phyloP scores from a whole-genome alignment of 2,329 filamentous ascomycete genomes.

The Didymella lethalis region DNA sequence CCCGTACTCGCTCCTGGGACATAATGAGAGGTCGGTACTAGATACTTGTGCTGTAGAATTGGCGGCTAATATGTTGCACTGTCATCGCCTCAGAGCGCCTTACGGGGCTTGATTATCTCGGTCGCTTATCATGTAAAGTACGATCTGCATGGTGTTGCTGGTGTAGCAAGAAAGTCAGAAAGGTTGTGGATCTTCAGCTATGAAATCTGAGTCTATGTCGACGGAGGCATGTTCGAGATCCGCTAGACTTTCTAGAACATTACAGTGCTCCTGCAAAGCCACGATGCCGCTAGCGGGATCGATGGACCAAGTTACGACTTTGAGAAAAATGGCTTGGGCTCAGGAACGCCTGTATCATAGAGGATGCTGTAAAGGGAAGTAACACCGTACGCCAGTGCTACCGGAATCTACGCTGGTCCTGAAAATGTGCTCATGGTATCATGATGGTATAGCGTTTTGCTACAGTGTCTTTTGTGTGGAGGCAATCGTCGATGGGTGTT shows the following conservation, averaged over 20 bases:
- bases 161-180: neutral
- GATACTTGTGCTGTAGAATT: neutral
- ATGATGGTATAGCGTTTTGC: neutral
- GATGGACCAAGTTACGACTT: conserved; percentile 1
- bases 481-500: neutral
- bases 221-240: neutral
- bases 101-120: neutral
- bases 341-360: conserved; percentile 1
- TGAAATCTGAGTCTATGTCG: neutral
- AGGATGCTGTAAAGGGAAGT: conserved; percentile 6
- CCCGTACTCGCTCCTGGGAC: neutral
- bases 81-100: neutral
- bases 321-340: neutral
- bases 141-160: neutral
- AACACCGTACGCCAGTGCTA: conserved; percentile 18
- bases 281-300: conserved; percentile 1
- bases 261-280: neutral
- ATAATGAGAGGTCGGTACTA: neutral
- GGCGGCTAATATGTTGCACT: neutral
- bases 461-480: neutral
- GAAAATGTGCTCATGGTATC: neutral
- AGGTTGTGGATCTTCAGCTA: neutral
- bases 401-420: neutral
- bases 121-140: neutral
- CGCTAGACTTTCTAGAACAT: conserved; percentile 13